Percentiles rank a stretch among this genome's conserved stretches.
Conservation (phyloP, 208 protist genomes). For the Trypanosoma melophagium region DNA sequence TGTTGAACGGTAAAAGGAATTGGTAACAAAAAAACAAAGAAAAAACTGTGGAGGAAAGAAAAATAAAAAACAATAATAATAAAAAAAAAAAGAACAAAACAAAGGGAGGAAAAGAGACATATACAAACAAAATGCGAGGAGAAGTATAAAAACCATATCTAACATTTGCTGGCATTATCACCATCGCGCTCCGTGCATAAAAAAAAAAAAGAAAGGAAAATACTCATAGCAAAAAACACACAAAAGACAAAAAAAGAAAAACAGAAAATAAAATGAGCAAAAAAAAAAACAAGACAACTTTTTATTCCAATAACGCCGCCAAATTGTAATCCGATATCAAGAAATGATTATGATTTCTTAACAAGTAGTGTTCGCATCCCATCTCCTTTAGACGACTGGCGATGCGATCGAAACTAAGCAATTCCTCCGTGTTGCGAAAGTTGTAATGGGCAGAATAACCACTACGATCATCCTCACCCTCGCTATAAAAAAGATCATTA, state of each 20-base stretch:
- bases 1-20: not conserved
- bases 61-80: not conserved
- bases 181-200: not conserved
- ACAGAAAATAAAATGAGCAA: not conserved
- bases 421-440: conserved; percentile 80
- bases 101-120: not conserved
- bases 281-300: conserved; percentile 8
- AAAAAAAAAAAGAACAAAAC: conserved; percentile 17
- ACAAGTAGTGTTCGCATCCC: conserved; percentile 66
- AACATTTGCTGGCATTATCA: too few relatives aligned
- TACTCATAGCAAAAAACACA: too few relatives aligned
- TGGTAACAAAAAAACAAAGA: conserved; percentile 11
- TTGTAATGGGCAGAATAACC: conserved; percentile 51
- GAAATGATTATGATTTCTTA: conserved; percentile 67
- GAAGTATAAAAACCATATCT: too few relatives aligned
- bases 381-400: conserved; percentile 78
- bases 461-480: conserved; percentile 83
- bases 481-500: conserved; percentile 53
- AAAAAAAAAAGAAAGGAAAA: conserved; percentile 4
- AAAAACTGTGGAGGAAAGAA: conserved; percentile 12
- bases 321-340: conserved; percentile 76
- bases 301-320: conserved; percentile 37
- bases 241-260: conserved; percentile 4
- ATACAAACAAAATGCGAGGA: too few relatives aligned
- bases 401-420: conserved; percentile 73